A percentile compares a stretch with the other conserved stretches of the same genome.
phyloP scores from a whole-genome alignment of 768 basidiomycete genomes.

The Xerocomellus amylosporus region DNA sequence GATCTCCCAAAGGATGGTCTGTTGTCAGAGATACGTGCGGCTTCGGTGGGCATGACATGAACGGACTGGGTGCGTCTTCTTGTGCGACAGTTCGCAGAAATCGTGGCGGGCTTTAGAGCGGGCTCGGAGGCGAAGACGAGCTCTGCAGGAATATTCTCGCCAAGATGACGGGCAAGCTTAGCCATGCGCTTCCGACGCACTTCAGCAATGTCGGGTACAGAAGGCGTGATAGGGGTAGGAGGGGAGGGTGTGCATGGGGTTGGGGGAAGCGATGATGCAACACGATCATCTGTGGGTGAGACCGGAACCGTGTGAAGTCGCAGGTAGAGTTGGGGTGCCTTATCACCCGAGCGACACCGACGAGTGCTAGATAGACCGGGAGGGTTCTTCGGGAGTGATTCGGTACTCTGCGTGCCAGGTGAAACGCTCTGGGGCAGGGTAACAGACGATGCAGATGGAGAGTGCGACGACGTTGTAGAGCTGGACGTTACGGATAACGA shows the following conservation, averaged over 20 bases:
- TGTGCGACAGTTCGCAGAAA: background rate
- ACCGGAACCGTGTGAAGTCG: slow-evolving; percentile 19
- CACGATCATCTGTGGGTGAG: slow-evolving; percentile 9
- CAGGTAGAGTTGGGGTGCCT: slow-evolving; percentile 22
- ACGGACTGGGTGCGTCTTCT: slow-evolving; percentile 20
- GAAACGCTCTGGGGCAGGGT: slow-evolving; percentile 4
- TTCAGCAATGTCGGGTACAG: slow-evolving; percentile 29
- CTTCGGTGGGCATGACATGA: background rate
- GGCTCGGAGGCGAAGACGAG: slow-evolving; percentile 39
- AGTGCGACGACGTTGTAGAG: slow-evolving; percentile 12
- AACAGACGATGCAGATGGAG: slow-evolving; percentile 21
- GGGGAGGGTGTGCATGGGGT: slow-evolving; percentile 13
- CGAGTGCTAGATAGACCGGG: slow-evolving; percentile 21
- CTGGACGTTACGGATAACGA: slow-evolving; percentile 23
- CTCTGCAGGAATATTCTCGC: slow-evolving; percentile 57
- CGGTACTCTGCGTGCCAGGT: slow-evolving; percentile 2
- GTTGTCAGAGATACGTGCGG: background rate
- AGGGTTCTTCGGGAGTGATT: slow-evolving; percentile 10
- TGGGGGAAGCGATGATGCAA: slow-evolving; percentile 9
- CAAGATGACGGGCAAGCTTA: slow-evolving; percentile 55
- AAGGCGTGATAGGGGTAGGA: slow-evolving; percentile 20
- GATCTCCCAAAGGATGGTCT: background rate
- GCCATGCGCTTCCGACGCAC: slow-evolving; percentile 50
- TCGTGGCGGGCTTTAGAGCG: background rate
- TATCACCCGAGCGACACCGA: slow-evolving; percentile 11